These are phyloP conservation scores for Clarireedia monteithiana DNA, from an alignment of 2,329 filamentous ascomycete species.

Conservation along the genomic window DNA sequence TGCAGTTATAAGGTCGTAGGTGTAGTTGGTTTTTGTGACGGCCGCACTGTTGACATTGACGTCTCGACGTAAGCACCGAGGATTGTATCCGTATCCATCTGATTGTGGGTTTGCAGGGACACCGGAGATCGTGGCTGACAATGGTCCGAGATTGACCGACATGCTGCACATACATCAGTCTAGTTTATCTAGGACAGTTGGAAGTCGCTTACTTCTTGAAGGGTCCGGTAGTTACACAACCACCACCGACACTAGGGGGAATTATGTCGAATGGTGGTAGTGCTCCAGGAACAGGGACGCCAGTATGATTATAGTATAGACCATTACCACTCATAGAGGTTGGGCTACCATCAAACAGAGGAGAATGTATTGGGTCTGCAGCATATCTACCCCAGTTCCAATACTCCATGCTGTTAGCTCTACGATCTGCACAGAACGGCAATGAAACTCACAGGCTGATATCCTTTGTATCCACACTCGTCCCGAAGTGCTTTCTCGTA, in stretches of 20 bases:
- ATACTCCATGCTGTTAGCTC: slow-evolving; percentile 15
- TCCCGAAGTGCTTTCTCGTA: slow-evolving; percentile 36
- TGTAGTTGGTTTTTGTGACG: slow-evolving; percentile 32
- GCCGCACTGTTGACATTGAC: slow-evolving; percentile 32
- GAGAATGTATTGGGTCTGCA: slow-evolving; percentile 37
- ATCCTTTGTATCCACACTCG: slow-evolving; percentile 36
- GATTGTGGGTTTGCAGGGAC: slow-evolving; percentile 30
- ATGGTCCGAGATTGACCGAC: slow-evolving; percentile 39
- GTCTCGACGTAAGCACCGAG: slow-evolving; percentile 36
- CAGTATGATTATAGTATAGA: slow-evolving; percentile 21
- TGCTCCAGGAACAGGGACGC: slow-evolving; percentile 13
- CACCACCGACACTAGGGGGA: slow-evolving; percentile 44
- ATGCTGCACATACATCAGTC: slow-evolving; percentile 15
- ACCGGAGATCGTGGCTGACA: slow-evolving; percentile 28
- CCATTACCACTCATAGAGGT: slow-evolving; percentile 44
- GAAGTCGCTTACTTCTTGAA: slow-evolving; percentile 32
- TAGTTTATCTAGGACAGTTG: neutral
- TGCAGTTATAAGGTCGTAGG: slow-evolving; percentile 32
- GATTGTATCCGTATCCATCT: slow-evolving; percentile 31
- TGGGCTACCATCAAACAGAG: slow-evolving; percentile 46
- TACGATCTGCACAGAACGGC: neutral
- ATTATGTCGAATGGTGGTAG: slow-evolving; percentile 21
- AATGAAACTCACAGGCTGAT: slow-evolving; percentile 28
- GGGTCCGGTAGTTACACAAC: slow-evolving; percentile 42
- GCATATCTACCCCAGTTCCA: slow-evolving; percentile 42